A percentile compares a stretch with the other conserved stretches of the same genome.
Conservation (phyloP, 2,329 filamentous ascomycete genomes). For the Aspergillus unguis region DNA sequence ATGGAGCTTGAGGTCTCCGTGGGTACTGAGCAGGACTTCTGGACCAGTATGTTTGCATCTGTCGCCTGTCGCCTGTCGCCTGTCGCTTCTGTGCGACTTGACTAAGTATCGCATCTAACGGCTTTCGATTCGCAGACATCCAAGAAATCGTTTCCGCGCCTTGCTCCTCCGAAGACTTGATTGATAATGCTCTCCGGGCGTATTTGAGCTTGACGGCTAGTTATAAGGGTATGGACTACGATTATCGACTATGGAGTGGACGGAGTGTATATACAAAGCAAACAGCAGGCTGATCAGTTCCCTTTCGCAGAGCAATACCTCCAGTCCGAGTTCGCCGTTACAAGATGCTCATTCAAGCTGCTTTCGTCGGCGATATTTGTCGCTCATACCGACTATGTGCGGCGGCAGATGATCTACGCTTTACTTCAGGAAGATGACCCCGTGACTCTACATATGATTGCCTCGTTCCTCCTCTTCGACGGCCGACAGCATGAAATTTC, state of each 20-base stretch:
- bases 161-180: slow-evolving; percentile 60
- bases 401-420: slow-evolving; percentile 87
- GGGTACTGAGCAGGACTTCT: slow-evolving; percentile 82
- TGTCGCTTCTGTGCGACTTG: not conserved
- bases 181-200: slow-evolving; percentile 81
- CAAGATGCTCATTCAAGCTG: slow-evolving; percentile 74
- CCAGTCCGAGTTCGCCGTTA: slow-evolving; percentile 73
- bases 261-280: too few relatives aligned
- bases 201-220: slow-evolving; percentile 77
- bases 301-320: slow-evolving; percentile 61
- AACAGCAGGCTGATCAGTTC: not conserved
- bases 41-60: slow-evolving; percentile 64
- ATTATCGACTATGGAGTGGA: too few relatives aligned
- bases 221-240: slow-evolving; percentile 56
- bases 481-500: slow-evolving; percentile 72
- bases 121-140: slow-evolving; percentile 51
- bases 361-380: slow-evolving; percentile 72
- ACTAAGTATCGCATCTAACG: not conserved
- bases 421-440: slow-evolving; percentile 82
- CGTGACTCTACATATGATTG: slow-evolving; percentile 74
- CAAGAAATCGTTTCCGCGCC: slow-evolving; percentile 61
- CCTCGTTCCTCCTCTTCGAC: slow-evolving; percentile 81
- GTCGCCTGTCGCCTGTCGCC: too few relatives aligned
- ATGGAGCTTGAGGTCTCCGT: slow-evolving; percentile 69
- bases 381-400: slow-evolving; percentile 77